These are phyloP conservation scores for Arthrinium puccinioides DNA, from an alignment of 2,329 filamentous ascomycete genomes.

Conservation along the genomic window DNA sequence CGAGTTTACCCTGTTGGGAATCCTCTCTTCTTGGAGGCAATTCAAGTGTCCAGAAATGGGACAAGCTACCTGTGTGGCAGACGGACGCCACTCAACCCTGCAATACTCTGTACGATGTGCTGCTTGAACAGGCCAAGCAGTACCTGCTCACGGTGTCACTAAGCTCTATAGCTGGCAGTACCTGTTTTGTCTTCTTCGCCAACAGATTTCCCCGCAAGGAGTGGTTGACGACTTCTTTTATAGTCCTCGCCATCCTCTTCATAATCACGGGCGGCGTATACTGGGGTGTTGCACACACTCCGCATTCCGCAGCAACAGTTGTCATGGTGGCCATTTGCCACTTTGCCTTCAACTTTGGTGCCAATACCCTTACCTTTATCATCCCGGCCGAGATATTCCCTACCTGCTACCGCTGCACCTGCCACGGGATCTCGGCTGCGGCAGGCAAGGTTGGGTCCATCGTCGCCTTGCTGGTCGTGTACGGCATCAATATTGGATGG, in stretches of 20 bases:
- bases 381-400: conserved; percentile 60
- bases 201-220: conserved; percentile 40
- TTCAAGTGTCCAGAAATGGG: conserved; percentile 37
- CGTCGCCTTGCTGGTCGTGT: conserved; percentile 16
- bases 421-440: conserved; percentile 55
- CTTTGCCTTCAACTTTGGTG: conserved; percentile 50
- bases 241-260: conserved; percentile 38
- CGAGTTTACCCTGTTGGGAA: conserved; percentile 38
- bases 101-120: conserved; percentile 43
- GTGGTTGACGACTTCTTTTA: conserved; percentile 43
- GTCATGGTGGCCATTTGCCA: conserved; percentile 45
- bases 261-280: conserved; percentile 42
- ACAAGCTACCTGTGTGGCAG: conserved; percentile 35
- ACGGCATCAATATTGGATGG: conserved; percentile 40
- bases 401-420: conserved; percentile 55
- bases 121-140: conserved; percentile 45
- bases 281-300: conserved; percentile 35
- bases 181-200: conserved; percentile 38
- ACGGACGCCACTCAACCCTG: conserved; percentile 41
- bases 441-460: conserved; percentile 48
- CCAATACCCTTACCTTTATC: conserved; percentile 57
- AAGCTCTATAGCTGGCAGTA: conserved; percentile 42
- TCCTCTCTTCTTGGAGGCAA: conserved; percentile 33
- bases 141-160: conserved; percentile 45
- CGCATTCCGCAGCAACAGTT: conserved; percentile 34